Conservation (phyloP, 2,329 filamentous ascomycete species). For the Talaromyces sp. region DNA sequence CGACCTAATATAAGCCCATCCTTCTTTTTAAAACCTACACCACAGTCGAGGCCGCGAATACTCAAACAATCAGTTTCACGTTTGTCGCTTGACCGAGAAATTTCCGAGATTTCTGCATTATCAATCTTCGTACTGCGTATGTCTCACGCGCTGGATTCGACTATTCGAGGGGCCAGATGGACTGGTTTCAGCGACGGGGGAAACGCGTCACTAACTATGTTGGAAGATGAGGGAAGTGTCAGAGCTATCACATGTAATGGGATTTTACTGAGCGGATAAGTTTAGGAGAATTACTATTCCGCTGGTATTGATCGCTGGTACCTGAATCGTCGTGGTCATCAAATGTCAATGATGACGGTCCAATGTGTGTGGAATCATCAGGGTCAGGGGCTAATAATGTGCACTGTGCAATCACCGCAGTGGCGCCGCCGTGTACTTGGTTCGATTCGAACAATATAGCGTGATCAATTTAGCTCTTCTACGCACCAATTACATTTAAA, state of each 20-base stretch:
- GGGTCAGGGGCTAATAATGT: background rate
- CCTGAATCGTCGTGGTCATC: background rate
- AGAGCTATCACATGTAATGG: background rate
- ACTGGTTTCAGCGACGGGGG: background rate
- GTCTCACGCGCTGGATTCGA: background rate
- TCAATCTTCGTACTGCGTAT: background rate
- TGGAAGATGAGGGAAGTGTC: background rate
- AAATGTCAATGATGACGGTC: background rate
- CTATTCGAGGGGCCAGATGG: background rate
- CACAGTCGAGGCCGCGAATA: background rate
- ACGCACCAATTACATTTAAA: background rate
- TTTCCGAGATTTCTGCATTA: background rate
- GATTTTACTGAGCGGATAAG: background rate
- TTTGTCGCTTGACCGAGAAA: background rate
- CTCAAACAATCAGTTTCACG: conserved; percentile 3
- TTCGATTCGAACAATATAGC: background rate
- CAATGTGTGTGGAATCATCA: background rate
- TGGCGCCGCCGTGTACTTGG: background rate
- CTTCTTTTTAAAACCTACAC: too few species aligned
- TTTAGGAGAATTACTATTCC: background rate
- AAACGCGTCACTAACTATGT: background rate
- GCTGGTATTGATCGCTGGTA: background rate
- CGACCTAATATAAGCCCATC: background rate
- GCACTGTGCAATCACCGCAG: background rate
- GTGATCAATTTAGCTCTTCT: background rate